Percentiles rank a stretch among this genome's conserved stretches.
phyloP scores from a whole-genome alignment of 108 stramenopile genomes.

The Chaetoceros muelleri region DNA sequence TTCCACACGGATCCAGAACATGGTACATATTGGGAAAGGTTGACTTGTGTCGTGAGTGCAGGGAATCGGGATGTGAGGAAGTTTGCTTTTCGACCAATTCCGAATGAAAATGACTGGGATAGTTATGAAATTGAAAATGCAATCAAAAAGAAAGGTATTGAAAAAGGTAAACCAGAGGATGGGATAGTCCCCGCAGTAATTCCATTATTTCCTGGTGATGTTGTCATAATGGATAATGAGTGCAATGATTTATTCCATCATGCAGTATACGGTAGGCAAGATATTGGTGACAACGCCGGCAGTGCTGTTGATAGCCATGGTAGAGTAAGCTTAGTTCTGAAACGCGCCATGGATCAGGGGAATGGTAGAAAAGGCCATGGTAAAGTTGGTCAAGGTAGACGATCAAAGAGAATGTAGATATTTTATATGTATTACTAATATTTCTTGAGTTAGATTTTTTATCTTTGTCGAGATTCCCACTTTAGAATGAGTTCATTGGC shows the following conservation, averaged over 20 bases:
- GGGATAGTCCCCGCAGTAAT: slow-evolving; percentile 28
- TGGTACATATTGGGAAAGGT: slow-evolving; percentile 48
- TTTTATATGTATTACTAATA: too few species aligned
- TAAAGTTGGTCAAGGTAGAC: too few species aligned
- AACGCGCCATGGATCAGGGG: slow-evolving; percentile 41
- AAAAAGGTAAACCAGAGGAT: slow-evolving; percentile 18
- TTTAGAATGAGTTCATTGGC: too few species aligned
- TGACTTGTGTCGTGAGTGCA: slow-evolving; percentile 45
- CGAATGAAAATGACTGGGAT: slow-evolving; percentile 26
- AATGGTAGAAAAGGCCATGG: slow-evolving; percentile 45
- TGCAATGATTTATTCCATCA: slow-evolving; percentile 71
- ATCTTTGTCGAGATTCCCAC: too few species aligned
- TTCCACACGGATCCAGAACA: slow-evolving; percentile 71
- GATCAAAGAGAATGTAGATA: too few species aligned
- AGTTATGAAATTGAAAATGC: too few species aligned
- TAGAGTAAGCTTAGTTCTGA: slow-evolving; percentile 54
- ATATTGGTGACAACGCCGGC: slow-evolving; percentile 13
- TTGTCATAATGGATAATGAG: slow-evolving; percentile 43
- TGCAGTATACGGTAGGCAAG: slow-evolving; percentile 28
- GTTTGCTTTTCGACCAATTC: slow-evolving; percentile 66
- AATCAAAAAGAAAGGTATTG: background rate
- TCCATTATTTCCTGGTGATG: slow-evolving; percentile 52
- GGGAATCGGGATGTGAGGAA: slow-evolving; percentile 21
- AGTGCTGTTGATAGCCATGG: slow-evolving; percentile 2
- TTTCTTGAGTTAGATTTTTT: too few species aligned